These are phyloP conservation scores for Auricularia auricula-judae DNA, from an alignment of 768 basidiomycete species.

Conservation along the genomic window DNA sequence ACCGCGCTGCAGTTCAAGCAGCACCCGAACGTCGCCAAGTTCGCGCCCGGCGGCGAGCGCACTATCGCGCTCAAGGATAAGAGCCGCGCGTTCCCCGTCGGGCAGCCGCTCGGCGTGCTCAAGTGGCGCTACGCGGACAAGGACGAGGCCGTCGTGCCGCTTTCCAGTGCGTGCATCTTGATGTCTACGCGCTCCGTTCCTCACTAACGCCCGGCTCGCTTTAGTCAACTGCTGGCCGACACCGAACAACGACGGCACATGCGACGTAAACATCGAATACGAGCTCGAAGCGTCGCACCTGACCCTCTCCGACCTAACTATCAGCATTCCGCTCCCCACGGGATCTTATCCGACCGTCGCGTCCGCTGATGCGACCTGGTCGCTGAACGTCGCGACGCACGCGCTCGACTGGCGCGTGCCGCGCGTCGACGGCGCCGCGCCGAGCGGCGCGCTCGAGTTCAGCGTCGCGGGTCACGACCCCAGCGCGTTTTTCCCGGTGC, in stretches of 20 bases:
- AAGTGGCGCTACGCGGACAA: slow-evolving; percentile 88
- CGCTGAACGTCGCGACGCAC: slow-evolving; percentile 68
- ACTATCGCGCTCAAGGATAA: slow-evolving; percentile 77
- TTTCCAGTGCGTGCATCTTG: slow-evolving; percentile 58
- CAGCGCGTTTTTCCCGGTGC: slow-evolving; percentile 86
- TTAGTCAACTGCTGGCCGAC: slow-evolving; percentile 96
- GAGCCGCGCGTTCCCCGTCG: slow-evolving; percentile 74
- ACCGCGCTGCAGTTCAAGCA: slow-evolving; percentile 87
- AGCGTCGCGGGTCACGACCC: slow-evolving; percentile 74
- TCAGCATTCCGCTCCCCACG: slow-evolving; percentile 87
- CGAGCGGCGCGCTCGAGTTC: slow-evolving; percentile 81
- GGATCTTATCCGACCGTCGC: slow-evolving; percentile 77
- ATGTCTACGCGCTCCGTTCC: slow-evolving; percentile 4
- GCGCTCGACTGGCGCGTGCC: slow-evolving; percentile 81
- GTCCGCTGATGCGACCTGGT: slow-evolving; percentile 68
- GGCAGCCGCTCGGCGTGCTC: slow-evolving; percentile 75
- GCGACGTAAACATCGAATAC: slow-evolving; percentile 93
- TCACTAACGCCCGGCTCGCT: neutral
- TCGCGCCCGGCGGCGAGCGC: slow-evolving; percentile 53
- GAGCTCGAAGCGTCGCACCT: slow-evolving; percentile 83
- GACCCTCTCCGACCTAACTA: slow-evolving; percentile 71
- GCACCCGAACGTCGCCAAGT: slow-evolving; percentile 90
- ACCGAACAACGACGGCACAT: slow-evolving; percentile 81
- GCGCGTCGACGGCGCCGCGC: slow-evolving; percentile 39
- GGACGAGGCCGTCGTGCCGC: slow-evolving; percentile 84